These are phyloP conservation scores for Trichosporon sp. DNA, from an alignment of 1,284 basidiomycete genomes.

Conservation along the genomic window DNA sequence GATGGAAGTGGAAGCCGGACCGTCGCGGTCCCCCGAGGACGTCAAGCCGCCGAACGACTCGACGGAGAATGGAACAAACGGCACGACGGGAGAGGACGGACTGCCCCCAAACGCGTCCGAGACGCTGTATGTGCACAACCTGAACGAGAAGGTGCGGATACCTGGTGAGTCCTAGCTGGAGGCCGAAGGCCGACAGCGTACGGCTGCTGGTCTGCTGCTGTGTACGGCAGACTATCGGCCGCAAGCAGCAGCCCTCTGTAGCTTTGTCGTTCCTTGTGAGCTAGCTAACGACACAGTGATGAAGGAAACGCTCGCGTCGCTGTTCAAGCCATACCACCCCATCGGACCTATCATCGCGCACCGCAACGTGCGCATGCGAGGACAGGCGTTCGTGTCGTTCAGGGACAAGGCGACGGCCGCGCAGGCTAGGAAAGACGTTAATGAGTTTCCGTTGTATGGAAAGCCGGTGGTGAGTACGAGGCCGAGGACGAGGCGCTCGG, in stretches of 20 bases:
- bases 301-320: slow-evolving; percentile 75
- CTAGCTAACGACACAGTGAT: slow-evolving; percentile 55
- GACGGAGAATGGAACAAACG: not conserved
- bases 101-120: slow-evolving; percentile 56
- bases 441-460: slow-evolving; percentile 89
- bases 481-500: not conserved
- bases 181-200: too few species aligned
- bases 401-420: slow-evolving; percentile 69
- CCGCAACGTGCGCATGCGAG: slow-evolving; percentile 88
- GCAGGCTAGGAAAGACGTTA: slow-evolving; percentile 85
- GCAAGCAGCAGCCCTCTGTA: too few species aligned
- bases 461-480: slow-evolving; percentile 75
- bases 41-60: not conserved
- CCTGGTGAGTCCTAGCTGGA: slow-evolving; percentile 55
- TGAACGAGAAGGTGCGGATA: slow-evolving; percentile 94
- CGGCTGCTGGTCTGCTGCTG: not conserved
- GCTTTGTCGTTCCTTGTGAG: not conserved
- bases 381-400: slow-evolving; percentile 96
- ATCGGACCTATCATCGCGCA: slow-evolving; percentile 91
- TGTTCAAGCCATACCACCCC: slow-evolving; percentile 91
- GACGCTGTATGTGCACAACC: slow-evolving; percentile 93
- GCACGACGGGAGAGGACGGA: slow-evolving; percentile 16
- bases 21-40: not conserved
- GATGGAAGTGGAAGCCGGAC: not conserved
- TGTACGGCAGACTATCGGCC: too few species aligned